Evolutionary conservation across 176 grass and related monocot species (phyloP).

Genomic region (Triticum turgidum): DNA sequence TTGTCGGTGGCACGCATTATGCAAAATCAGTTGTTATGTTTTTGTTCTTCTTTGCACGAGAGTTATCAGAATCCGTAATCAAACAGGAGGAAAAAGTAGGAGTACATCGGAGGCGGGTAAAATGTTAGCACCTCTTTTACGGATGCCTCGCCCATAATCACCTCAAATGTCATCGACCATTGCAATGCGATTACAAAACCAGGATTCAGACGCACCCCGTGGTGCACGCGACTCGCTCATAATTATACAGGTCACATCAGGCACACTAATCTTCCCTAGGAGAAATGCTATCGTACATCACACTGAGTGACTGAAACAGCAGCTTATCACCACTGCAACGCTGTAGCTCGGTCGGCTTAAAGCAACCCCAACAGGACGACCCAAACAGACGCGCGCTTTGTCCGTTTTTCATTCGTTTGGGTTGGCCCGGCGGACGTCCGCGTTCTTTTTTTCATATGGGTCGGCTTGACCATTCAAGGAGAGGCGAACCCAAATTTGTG

Average conservation of each 20-base stretch:
- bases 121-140: background rate
- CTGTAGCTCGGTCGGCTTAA: conserved; percentile 1
- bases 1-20: too few species aligned
- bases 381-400: too few species aligned
- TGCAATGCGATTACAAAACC: background rate
- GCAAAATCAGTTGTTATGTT: too few species aligned
- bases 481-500: too few species aligned
- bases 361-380: too few species aligned
- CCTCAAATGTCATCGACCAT: background rate
- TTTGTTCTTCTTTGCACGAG: too few species aligned
- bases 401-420: too few species aligned
- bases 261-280: conserved; percentile 1
- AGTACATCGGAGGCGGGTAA: background rate
- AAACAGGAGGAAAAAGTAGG: background rate
- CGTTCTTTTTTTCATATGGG: too few species aligned
- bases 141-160: background rate
- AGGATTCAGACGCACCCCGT: background rate
- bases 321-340: conserved; percentile 6
- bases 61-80: too few species aligned
- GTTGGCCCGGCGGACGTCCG: too few species aligned
- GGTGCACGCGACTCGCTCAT: background rate
- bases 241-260: background rate
- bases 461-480: too few species aligned
- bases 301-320: conserved; percentile 6
- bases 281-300: conserved; percentile 47